A percentile compares a stretch with the other conserved stretches of the same genome.
Evolutionary conservation across 2,329 filamentous ascomycete genomes (phyloP).

Genomic region (Colletotrichum sp.): DNA sequence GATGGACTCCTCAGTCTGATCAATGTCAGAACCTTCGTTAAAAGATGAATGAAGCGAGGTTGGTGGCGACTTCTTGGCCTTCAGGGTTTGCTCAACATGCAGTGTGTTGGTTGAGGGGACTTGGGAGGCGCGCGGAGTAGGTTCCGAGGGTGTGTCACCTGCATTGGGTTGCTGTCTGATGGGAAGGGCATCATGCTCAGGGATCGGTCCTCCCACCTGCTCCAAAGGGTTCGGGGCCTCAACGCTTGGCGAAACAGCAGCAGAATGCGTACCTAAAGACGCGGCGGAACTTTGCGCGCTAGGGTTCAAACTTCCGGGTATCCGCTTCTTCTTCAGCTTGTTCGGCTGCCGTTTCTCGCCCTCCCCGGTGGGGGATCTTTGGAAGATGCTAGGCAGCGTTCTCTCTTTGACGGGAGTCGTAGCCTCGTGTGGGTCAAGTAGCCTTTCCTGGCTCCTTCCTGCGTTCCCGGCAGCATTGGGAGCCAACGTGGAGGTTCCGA

Average conservation of each 20-base stretch:
- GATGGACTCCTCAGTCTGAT: slow-evolving; percentile 68
- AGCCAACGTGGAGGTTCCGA: slow-evolving; percentile 28
- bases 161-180: background rate
- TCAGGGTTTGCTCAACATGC: slow-evolving; percentile 56
- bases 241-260: slow-evolving; percentile 48
- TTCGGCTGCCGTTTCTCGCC: slow-evolving; percentile 78
- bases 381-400: slow-evolving; percentile 72
- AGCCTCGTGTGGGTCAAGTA: slow-evolving; percentile 47
- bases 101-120: slow-evolving; percentile 43
- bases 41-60: slow-evolving; percentile 78
- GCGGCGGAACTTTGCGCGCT: slow-evolving; percentile 91
- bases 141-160: slow-evolving; percentile 41
- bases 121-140: slow-evolving; percentile 53
- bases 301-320: slow-evolving; percentile 77
- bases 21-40: slow-evolving; percentile 83
- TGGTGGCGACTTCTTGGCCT: slow-evolving; percentile 74
- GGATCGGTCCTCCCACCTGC: slow-evolving; percentile 18
- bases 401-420: slow-evolving; percentile 70
- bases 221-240: slow-evolving; percentile 56
- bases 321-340: slow-evolving; percentile 87
- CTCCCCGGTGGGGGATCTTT: slow-evolving; percentile 67
- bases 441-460: slow-evolving; percentile 55
- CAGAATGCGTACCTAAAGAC: slow-evolving; percentile 62
- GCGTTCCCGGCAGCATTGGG: slow-evolving; percentile 33
- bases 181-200: slow-evolving; percentile 17